Evolutionary conservation across 805 yeast species (phyloP).

Genomic region (Candida xiaguanensis): DNA sequence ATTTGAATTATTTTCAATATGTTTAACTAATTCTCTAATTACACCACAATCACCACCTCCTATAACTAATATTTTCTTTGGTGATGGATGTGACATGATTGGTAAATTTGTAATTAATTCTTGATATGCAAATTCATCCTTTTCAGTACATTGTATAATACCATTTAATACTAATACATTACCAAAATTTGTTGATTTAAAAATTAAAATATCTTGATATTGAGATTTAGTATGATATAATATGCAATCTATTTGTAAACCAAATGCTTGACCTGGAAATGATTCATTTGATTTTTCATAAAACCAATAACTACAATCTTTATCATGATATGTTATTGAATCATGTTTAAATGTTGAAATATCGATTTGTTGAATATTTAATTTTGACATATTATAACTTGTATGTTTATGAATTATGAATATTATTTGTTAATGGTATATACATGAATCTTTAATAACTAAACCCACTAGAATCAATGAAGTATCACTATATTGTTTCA

Average conservation of each 20-base stretch:
- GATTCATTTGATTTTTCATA: slow-evolving; percentile 63
- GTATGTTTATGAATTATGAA: no score
- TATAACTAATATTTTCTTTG: slow-evolving; percentile 75
- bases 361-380: slow-evolving; percentile 8
- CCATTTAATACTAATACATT: slow-evolving; percentile 89
- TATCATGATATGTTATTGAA: slow-evolving; percentile 16
- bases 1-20: slow-evolving; percentile 39
- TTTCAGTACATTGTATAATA: slow-evolving; percentile 84
- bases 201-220: slow-evolving; percentile 81
- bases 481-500: no score
- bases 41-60: slow-evolving; percentile 99
- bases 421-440: background rate
- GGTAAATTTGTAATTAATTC: slow-evolving; percentile 88
- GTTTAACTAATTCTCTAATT: slow-evolving; percentile 81
- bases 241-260: slow-evolving; percentile 58
- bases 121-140: slow-evolving; percentile 92
- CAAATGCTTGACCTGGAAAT: slow-evolving; percentile 87
- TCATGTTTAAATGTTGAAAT: slow-evolving; percentile 24
- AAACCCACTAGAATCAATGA: no score
- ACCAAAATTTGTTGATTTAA: slow-evolving; percentile 72
- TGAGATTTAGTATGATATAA: slow-evolving; percentile 64
- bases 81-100: slow-evolving; percentile 68
- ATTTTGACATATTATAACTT: background rate
- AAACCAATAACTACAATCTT: slow-evolving; percentile 60
- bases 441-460: no score